A percentile compares a stretch with the other conserved stretches of the same genome.
Evolutionary conservation across 2,329 filamentous ascomycete genomes (phyloP).

Genomic region (Colletotrichum australisinense): DNA sequence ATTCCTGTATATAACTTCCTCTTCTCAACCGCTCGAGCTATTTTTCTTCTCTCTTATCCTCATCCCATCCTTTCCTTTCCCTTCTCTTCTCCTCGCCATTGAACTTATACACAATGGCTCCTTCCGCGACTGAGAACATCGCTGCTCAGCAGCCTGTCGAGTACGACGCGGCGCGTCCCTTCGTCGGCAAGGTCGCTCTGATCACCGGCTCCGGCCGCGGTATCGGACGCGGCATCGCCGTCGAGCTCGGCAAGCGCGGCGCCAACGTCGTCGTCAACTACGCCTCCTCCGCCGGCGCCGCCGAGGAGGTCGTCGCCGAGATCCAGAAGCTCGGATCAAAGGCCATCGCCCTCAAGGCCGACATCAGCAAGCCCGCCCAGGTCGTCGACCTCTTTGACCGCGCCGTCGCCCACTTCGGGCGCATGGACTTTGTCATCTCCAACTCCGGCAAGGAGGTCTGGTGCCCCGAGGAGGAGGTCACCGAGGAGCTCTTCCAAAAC

Average conservation of each 20-base stretch:
- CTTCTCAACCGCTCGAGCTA: not conserved
- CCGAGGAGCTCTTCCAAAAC: slow-evolving; percentile 77
- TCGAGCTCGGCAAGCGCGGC: slow-evolving; percentile 74
- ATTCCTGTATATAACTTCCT: slow-evolving; percentile 26
- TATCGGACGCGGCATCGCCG: slow-evolving; percentile 74
- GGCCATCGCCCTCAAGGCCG: slow-evolving; percentile 70
- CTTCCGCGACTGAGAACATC: slow-evolving; percentile 39
- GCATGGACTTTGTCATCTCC: slow-evolving; percentile 78
- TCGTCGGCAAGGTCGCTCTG: slow-evolving; percentile 66
- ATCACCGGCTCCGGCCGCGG: slow-evolving; percentile 75
- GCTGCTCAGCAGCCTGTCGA: slow-evolving; percentile 38
- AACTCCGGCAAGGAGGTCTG: slow-evolving; percentile 79
- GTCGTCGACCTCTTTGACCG: slow-evolving; percentile 74
- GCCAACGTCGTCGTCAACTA: slow-evolving; percentile 77
- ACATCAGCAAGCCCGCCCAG: slow-evolving; percentile 69
- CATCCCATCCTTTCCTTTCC: slow-evolving; percentile 6
- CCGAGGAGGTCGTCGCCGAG: slow-evolving; percentile 66
- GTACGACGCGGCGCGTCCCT: slow-evolving; percentile 47
- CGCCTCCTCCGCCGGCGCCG: slow-evolving; percentile 63
- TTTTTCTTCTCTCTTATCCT: not conserved
- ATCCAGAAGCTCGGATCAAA: slow-evolving; percentile 67
- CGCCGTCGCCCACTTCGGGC: slow-evolving; percentile 73
- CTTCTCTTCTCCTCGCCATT: not conserved
- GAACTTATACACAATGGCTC: slow-evolving; percentile 40
- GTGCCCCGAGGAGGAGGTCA: slow-evolving; percentile 77